Percentiles rank a stretch among this genome's conserved stretches.
Evolutionary conservation across 2,329 filamentous ascomycete species (phyloP).

Genomic region (Aspergillus flavus): DNA sequence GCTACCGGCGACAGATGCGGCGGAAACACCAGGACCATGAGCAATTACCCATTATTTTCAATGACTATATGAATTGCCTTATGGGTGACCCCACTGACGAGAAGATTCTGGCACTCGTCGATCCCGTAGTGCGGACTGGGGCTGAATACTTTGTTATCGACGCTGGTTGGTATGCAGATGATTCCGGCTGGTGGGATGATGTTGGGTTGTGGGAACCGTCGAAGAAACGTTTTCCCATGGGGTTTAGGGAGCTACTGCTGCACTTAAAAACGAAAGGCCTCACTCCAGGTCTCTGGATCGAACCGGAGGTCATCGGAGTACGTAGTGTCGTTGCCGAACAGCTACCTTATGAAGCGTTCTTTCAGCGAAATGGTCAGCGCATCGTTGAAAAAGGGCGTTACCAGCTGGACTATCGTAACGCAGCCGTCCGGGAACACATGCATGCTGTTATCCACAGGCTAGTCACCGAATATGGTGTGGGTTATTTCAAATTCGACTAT

Average conservation of each 20-base stretch:
- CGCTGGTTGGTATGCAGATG: constrained; percentile 42
- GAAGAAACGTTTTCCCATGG: constrained; percentile 34
- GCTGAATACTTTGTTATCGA: constrained; percentile 44
- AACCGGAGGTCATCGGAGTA: constrained; percentile 41
- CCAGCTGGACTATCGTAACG: constrained; percentile 39
- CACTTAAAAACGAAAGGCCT: constrained; percentile 30
- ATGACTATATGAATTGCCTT: constrained; percentile 46
- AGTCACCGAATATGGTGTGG: constrained; percentile 29
- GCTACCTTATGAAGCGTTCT: constrained; percentile 37
- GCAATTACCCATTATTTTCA: constrained; percentile 38
- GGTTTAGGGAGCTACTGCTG: constrained; percentile 30
- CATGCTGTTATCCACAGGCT: constrained; percentile 27
- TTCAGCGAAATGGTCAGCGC: constrained; percentile 33
- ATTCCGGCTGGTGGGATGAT: constrained; percentile 41
- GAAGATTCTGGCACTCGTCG: constrained; percentile 35
- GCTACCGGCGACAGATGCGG: constrained; percentile 34
- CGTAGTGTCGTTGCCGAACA: constrained; percentile 27
- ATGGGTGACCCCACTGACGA: constrained; percentile 42
- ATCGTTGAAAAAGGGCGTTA: constrained; percentile 36
- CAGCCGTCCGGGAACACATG: constrained; percentile 27
- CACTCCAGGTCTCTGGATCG: constrained; percentile 38
- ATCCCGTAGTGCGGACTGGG: constrained; percentile 28
- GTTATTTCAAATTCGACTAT: constrained; percentile 44
- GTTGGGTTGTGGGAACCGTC: constrained; percentile 41
- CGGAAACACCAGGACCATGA: constrained; percentile 33